These are phyloP conservation scores for Kregervanrija fluxuum DNA, from an alignment of 805 yeast species.

Conservation along the genomic window DNA sequence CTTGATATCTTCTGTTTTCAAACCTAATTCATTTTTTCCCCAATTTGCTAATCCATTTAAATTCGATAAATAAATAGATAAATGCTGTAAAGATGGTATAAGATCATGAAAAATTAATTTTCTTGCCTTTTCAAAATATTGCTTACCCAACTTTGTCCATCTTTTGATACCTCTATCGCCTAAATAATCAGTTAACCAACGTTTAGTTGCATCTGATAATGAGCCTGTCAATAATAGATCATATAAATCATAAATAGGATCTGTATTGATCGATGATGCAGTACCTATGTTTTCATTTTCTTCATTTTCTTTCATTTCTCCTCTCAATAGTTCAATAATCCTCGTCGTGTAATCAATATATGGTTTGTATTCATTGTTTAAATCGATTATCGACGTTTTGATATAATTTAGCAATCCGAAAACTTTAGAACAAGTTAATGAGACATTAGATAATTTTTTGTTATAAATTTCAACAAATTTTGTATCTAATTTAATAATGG, in stretches of 20 bases:
- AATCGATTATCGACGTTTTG: conserved; percentile 24
- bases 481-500: conserved; percentile 14
- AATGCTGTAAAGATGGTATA: conserved; percentile 49
- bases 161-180: conserved; percentile 60
- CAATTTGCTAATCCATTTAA: conserved; percentile 35
- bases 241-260: conserved; percentile 35
- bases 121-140: conserved; percentile 43
- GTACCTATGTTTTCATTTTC: conserved; percentile 10
- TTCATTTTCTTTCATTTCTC: conserved; percentile 25
- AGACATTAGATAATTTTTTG: conserved; percentile 23
- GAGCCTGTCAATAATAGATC: conserved; percentile 48
- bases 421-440: conserved; percentile 30
- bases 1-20: conserved; percentile 13
- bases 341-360: conserved; percentile 32
- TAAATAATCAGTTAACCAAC: conserved; percentile 57
- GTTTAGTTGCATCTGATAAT: conserved; percentile 40
- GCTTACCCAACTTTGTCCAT: conserved; percentile 44
- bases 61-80: conserved; percentile 38
- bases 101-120: conserved; percentile 41
- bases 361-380: conserved; percentile 27
- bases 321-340: conserved; percentile 29
- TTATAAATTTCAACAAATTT: conserved; percentile 20
- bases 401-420: conserved; percentile 28
- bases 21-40: conserved; percentile 20
- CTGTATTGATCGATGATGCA: conserved; percentile 7